phyloP scores from a whole-genome alignment of 176 grass and related monocot species.

The Chloris gayana region DNA sequence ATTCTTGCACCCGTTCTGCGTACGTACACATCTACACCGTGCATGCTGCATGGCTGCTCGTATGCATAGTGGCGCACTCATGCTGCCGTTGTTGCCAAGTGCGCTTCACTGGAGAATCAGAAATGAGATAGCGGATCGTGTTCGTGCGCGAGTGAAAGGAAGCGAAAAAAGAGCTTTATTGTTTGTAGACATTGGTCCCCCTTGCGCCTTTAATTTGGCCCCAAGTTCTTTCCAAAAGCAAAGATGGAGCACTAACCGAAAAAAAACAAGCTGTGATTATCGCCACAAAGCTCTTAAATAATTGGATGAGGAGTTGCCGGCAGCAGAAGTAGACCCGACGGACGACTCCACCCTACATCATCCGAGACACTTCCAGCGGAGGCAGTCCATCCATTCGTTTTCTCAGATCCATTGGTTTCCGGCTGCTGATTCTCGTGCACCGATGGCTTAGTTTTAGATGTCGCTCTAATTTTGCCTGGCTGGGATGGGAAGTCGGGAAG shows the following conservation, averaged over 20 bases:
- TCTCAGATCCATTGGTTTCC: background rate
- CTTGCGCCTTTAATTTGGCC: background rate
- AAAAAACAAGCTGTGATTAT: background rate
- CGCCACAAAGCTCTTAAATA: background rate
- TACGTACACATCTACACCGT: too few species aligned
- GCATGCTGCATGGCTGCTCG: too few species aligned
- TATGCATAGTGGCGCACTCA: too few species aligned
- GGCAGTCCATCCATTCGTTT: background rate
- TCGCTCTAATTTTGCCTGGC: background rate
- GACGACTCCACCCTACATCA: background rate
- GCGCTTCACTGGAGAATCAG: too few species aligned
- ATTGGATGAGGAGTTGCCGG: background rate
- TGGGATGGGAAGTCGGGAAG: background rate
- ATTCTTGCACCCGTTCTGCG: too few species aligned
- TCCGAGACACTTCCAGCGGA: background rate
- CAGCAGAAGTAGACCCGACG: too few species aligned
- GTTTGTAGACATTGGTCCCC: background rate
- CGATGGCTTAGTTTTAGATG: too few species aligned
- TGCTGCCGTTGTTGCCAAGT: too few species aligned
- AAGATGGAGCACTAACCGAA: background rate
- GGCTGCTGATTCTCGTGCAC: background rate
- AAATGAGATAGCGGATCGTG: too few species aligned
- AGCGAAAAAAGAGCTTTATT: background rate
- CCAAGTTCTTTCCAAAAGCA: conserved; percentile 11
- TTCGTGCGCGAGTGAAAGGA: background rate